Conservation (phyloP, 257 asterid species). For the Solanum pinnatisectum region DNA sequence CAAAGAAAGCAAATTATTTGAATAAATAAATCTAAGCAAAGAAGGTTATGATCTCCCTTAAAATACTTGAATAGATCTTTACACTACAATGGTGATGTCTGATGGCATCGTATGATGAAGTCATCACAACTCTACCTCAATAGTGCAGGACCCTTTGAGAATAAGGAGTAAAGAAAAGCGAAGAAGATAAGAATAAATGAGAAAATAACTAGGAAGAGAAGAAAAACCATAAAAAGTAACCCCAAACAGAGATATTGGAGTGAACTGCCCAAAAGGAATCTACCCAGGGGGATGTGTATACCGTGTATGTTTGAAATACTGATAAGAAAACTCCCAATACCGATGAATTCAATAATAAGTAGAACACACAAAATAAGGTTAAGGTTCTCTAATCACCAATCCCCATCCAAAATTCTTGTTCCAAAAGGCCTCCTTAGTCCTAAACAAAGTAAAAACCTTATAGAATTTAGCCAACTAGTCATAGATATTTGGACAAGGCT, state of each 20-base stretch:
- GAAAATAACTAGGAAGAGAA: not conserved
- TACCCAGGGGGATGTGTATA: not conserved
- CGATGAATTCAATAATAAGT: not conserved
- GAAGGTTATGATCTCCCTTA: not conserved
- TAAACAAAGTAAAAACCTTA: not conserved
- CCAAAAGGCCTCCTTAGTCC: not conserved
- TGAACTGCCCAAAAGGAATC: not conserved
- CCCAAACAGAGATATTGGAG: not conserved
- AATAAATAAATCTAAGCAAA: not conserved
- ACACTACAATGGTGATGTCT: not conserved
- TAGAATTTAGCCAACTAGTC: not conserved
- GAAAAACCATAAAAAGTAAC: not conserved
- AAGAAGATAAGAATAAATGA: not conserved
- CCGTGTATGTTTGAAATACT: not conserved
- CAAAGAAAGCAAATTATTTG: not conserved
- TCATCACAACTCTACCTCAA: not conserved
- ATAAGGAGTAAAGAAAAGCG: not conserved
- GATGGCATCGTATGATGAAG: not conserved
- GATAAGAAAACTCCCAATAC: not conserved
- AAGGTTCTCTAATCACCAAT: not conserved
- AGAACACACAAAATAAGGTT: not conserved
- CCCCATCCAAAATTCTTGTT: not conserved
- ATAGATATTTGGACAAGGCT: not conserved
- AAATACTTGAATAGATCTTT: not conserved
- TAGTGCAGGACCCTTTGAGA: not conserved